These are phyloP conservation scores for Glaciozyma martinii DNA, from an alignment of 768 basidiomycete species.

Conservation along the genomic window DNA sequence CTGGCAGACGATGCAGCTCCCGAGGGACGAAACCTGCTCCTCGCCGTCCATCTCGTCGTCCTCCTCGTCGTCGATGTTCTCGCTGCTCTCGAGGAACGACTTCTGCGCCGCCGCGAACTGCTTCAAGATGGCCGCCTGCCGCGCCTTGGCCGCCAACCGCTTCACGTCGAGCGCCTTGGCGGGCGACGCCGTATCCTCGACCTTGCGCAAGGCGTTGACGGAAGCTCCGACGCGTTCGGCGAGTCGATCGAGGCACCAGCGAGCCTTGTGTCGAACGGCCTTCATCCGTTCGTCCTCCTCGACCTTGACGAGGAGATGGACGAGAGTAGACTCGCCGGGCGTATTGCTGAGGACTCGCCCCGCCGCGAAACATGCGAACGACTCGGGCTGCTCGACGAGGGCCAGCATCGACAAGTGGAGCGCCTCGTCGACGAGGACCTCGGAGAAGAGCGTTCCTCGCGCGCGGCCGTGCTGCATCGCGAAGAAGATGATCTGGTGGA, in stretches of 20 bases:
- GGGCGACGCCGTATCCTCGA: slow-evolving; percentile 24
- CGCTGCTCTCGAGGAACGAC: slow-evolving; percentile 62
- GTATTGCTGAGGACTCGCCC: slow-evolving; percentile 50
- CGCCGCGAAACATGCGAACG: slow-evolving; percentile 55
- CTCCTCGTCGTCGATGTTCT: slow-evolving; percentile 52
- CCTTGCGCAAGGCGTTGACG: slow-evolving; percentile 9
- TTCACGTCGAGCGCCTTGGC: slow-evolving; percentile 54
- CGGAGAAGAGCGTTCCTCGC: slow-evolving; percentile 37
- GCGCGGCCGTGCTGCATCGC: slow-evolving; percentile 52
- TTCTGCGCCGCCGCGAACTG: slow-evolving; percentile 91
- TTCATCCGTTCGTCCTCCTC: slow-evolving; percentile 67
- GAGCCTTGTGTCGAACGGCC: slow-evolving; percentile 58
- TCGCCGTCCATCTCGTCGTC: slow-evolving; percentile 36
- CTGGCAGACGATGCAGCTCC: slow-evolving; percentile 97
- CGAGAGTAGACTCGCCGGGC: slow-evolving; percentile 39
- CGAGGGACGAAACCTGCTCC: slow-evolving; percentile 44
- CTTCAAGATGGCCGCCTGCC: slow-evolving; percentile 89
- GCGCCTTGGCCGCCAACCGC: slow-evolving; percentile 74
- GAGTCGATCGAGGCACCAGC: slow-evolving; percentile 56
- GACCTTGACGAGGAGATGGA: slow-evolving; percentile 64
- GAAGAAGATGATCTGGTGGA: slow-evolving; percentile 76
- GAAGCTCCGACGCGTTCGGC: neutral
- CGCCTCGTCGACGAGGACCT: slow-evolving; percentile 81
- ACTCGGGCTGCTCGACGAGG: slow-evolving; percentile 57
- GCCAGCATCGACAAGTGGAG: slow-evolving; percentile 80